Evolutionary conservation across 1,139 yeast genomes (phyloP).

Genomic region (Blastobotrys proliferans): DNA sequence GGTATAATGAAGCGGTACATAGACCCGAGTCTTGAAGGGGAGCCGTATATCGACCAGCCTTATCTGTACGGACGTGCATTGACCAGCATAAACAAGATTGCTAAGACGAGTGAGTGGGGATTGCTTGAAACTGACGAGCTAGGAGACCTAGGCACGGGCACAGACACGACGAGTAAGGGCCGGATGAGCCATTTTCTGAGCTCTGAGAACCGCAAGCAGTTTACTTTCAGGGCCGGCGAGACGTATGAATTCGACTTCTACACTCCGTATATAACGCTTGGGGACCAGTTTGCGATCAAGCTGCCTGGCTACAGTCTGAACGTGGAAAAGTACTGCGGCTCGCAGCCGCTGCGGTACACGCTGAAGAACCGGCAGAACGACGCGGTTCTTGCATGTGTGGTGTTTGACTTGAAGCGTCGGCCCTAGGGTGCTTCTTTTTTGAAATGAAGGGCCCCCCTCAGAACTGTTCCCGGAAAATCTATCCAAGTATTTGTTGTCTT

Average conservation of each 20-base stretch:
- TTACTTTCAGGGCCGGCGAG: slow-evolving; percentile 31
- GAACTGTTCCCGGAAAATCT: no score
- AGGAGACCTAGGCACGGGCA: neutral
- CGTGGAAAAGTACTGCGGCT: slow-evolving; percentile 40
- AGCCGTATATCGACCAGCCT: slow-evolving; percentile 55
- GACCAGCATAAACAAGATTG: slow-evolving; percentile 46
- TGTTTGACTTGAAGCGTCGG: slow-evolving; percentile 22
- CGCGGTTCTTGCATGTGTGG: slow-evolving; percentile 23
- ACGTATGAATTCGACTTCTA: slow-evolving; percentile 42
- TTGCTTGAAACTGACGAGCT: slow-evolving; percentile 12
- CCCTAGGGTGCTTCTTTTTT: slow-evolving; percentile 2
- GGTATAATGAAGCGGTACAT: slow-evolving; percentile 42
- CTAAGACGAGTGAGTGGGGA: slow-evolving; percentile 4
- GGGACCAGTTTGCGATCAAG: slow-evolving; percentile 38
- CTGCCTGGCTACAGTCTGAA: slow-evolving; percentile 45
- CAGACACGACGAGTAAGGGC: slow-evolving; percentile 21
- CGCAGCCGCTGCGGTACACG: slow-evolving; percentile 36
- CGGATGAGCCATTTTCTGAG: slow-evolving; percentile 35
- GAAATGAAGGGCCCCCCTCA: no score
- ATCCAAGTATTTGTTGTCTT: no score
- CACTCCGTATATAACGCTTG: slow-evolving; percentile 43
- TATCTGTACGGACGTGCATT: slow-evolving; percentile 60
- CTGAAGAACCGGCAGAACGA: slow-evolving; percentile 27
- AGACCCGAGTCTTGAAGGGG: slow-evolving; percentile 63
- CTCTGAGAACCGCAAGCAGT: slow-evolving; percentile 30